Conservation (phyloP, 129 eudicot genomes). For the Solidago caesia region DNA sequence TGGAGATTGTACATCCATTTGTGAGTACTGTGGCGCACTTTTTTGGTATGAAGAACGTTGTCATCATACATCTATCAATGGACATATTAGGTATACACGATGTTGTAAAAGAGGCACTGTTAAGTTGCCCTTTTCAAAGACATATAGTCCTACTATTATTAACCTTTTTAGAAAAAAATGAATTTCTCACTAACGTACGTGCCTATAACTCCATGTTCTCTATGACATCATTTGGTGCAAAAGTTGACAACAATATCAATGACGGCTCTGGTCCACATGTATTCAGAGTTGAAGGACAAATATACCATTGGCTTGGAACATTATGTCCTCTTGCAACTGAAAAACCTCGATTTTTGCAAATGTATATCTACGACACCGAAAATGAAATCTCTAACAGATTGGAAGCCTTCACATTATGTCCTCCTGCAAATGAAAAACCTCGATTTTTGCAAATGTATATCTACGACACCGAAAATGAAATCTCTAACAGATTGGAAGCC, state of each 20-base stretch:
- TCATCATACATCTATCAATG: not conserved
- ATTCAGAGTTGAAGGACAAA: not conserved
- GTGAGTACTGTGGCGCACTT: not conserved
- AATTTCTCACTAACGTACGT: not conserved
- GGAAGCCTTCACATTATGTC: not conserved
- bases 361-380: constrained; percentile 11
- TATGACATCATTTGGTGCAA: not conserved
- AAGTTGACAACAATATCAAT: not conserved
- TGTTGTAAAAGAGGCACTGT: not conserved
- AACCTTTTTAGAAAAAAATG: not conserved
- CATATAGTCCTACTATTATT: not conserved
- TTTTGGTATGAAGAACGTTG: not conserved
- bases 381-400: not conserved
- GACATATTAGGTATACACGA: not conserved
- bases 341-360: not conserved
- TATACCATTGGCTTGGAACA: constrained; percentile 8
- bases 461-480: not conserved
- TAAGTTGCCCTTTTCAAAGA: not conserved
- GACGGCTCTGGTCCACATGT: not conserved
- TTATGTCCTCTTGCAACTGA: not conserved
- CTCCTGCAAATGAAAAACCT: not conserved
- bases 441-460: constrained; percentile 6
- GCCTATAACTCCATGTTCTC: not conserved
- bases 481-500: not conserved
- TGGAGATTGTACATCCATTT: not conserved